These are phyloP conservation scores for Boletus rubropictus DNA, from an alignment of 768 basidiomycete genomes.

Conservation along the genomic window DNA sequence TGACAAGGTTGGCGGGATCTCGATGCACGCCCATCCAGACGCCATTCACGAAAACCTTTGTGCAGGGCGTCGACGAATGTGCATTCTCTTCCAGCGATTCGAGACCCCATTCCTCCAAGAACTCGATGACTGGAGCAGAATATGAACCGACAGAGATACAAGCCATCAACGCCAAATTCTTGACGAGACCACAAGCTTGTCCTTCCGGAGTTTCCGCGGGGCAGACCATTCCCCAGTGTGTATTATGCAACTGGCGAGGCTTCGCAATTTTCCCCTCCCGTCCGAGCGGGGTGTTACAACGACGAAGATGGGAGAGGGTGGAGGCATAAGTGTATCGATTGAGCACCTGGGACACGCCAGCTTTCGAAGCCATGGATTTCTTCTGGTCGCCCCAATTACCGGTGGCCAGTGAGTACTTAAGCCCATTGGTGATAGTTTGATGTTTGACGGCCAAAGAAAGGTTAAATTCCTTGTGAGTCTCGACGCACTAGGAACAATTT, in stretches of 20 bases:
- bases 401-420: conserved; percentile 96
- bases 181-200: conserved; percentile 98
- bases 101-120: conserved; percentile 97
- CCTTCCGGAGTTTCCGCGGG: conserved; percentile 99
- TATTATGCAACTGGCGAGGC: conserved; percentile 97
- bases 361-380: conserved; percentile 96
- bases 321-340: conserved; percentile 99
- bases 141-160: conserved; percentile 97
- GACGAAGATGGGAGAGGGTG: conserved; percentile 94
- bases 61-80: conserved; percentile 73
- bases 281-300: conserved; percentile 96
- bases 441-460: conserved; percentile 89
- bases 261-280: conserved; percentile 99
- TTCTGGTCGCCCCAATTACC: conserved; percentile 99
- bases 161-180: conserved; percentile 95
- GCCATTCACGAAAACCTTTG: conserved; percentile 98
- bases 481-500: conserved; percentile 68
- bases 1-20: conserved; percentile 86
- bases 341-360: conserved; percentile 96
- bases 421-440: conserved; percentile 94
- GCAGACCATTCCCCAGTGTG: conserved; percentile 99
- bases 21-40: conserved; percentile 99
- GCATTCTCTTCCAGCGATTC: conserved; percentile 94
- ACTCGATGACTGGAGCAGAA: conserved; percentile 94
- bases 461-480: conserved; percentile 92